Evolutionary conservation across 192 early-diverging fungal species (phyloP), one percentile per base, ranked within the genome.

Genomic region (Podila minutissima): DNA sequence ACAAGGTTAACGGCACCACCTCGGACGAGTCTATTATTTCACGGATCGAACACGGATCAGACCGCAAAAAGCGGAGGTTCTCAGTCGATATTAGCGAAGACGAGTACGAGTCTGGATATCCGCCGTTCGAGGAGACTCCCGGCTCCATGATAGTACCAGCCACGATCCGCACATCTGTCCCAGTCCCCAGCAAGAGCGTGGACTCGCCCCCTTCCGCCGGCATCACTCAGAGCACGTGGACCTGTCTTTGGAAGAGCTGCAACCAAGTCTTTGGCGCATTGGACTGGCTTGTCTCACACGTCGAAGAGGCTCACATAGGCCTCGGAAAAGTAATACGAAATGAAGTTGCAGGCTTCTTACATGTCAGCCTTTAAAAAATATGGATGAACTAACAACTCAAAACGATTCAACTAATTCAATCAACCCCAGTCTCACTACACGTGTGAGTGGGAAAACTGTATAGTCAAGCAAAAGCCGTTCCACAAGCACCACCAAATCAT

Each of bases 401-500:
- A 24, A 20, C n/a, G 15, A 11, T 8, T 19, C 38, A 2, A 15
- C 11, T 38, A 15, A 33, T 41, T 10, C n/a, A 13, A 53, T n/a
- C 20, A 29, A 10, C 6, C 32, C 19, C 75, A 86, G 83, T 64
- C 73, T 26, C 60, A 66, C 28, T 86, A 86, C 63, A 74, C 63
- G 28, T 86, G 85, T 38, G 70, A 75, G 22, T 86, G 85, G 85
- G 67, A 84, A 62, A 71, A 82, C 26, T 86, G 85, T 61, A 61
- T 72, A 51, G 73, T 83, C 28, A 76, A 82, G 46, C 72, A 83
- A 49, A 86, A 84, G 67, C 88, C 92, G 35, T 93, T 93, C 83
- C 75, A 88, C 62, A 89, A 91, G 70, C 83, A 90, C 19, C 90
- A 91, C 64, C 91, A 93, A 61, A 84, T 93, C 71, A 85, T 86